Evolutionary conservation across 1,284 basidiomycete species (phyloP).

Genomic region (Malassezia nana): DNA sequence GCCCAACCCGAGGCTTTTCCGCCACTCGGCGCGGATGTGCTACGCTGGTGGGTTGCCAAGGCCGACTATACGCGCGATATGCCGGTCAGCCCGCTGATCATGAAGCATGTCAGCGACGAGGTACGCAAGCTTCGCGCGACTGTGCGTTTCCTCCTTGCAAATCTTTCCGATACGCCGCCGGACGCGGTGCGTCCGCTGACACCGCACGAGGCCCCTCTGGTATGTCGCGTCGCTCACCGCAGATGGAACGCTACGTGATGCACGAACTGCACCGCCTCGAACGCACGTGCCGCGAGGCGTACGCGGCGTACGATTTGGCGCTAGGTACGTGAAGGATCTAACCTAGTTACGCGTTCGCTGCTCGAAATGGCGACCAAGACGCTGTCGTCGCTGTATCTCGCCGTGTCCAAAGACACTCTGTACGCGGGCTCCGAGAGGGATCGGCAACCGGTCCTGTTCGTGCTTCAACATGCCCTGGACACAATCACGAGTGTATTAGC

Average conservation of each 20-base stretch:
- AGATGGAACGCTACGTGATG: slow-evolving; percentile 61
- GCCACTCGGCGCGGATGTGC: slow-evolving; percentile 72
- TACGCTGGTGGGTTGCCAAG: slow-evolving; percentile 84
- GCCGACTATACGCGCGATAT: slow-evolving; percentile 84
- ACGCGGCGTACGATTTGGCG: slow-evolving; percentile 69
- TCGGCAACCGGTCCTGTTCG: slow-evolving; percentile 61
- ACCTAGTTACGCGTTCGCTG: slow-evolving; percentile 50
- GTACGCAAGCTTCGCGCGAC: slow-evolving; percentile 80
- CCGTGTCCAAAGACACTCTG: slow-evolving; percentile 78
- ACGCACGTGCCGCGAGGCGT: slow-evolving; percentile 58
- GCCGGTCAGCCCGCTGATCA: slow-evolving; percentile 67
- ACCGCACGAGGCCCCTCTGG: background rate
- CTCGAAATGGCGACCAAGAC: slow-evolving; percentile 51
- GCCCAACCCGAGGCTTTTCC: slow-evolving; percentile 57
- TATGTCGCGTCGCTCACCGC: background rate
- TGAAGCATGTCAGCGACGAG: slow-evolving; percentile 67
- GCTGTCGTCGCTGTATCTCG: slow-evolving; percentile 66
- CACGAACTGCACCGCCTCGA: slow-evolving; percentile 70
- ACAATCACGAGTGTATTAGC: slow-evolving; percentile 66
- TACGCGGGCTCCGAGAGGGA: slow-evolving; percentile 57
- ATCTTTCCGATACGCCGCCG: slow-evolving; percentile 42
- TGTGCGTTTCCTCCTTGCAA: slow-evolving; percentile 79
- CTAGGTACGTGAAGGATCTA: slow-evolving; percentile 57
- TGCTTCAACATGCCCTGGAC: slow-evolving; percentile 63
- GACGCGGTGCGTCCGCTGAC: background rate